Base-by-base conservation (phyloP, 2,329 filamentous ascomycete genomes). In the Talaromyces sp. region DNA sequence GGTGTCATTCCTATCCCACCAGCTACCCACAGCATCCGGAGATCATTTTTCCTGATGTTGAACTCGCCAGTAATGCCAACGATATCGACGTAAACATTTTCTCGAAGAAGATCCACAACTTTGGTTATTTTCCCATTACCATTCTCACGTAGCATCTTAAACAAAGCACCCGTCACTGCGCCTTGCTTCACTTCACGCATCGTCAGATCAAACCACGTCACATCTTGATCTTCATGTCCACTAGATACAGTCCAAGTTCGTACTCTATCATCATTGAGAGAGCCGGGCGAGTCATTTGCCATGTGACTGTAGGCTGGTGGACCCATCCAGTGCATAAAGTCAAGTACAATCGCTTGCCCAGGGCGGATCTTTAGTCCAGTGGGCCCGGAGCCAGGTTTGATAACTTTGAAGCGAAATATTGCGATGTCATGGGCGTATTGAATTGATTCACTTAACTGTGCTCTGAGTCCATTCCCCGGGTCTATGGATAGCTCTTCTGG, bases 1-100 rank as follows among this genome's bases (percentile, higher is more conserved):
- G 72, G 72, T 29, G 70, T 74, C 10, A 73, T 64, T 2, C 72
- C 71, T 19, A 74, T 68, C 8, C 72, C 72, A 1, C 71, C 72
- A 14, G 71, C 72, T 11, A 63, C 38, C 60, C 62, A 66, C 12
- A 65, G 27, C 14, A 55, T 50, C 26, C 63, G 54, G 26, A 59
- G 8, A 14, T 54, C 57, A 9, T 38, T 32, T 27, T 41, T 35
- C 29, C 53, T 58, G 32, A 66, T 26, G 19, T 52, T 17, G 17
- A 52, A 52, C 2, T 29, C 26, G 12, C 48, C 48, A 27, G 48
- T 52, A 19, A 29, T 11, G 7, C 48, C 48, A 27, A 52, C 48
- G 9, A 52, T 29, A 9, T 52, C 48, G 24, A 26, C 48, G 19
- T 17, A 27, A n/a, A 52, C 27, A 29, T 52, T 52, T 11, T 3